Conservation (phyloP, 139 green algal species). For the Picochlorum sp. region DNA sequence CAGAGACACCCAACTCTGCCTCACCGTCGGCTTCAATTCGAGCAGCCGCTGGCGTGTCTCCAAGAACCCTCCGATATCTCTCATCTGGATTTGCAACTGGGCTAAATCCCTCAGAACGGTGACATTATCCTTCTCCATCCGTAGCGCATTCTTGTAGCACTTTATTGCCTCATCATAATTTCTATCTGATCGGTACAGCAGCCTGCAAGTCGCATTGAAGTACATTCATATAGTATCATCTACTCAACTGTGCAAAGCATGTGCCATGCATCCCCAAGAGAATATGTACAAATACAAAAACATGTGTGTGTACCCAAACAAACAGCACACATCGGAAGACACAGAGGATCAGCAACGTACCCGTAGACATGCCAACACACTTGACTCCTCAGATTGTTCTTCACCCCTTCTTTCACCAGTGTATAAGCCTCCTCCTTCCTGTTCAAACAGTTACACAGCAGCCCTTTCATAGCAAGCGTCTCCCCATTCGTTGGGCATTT, state of each 20-base stretch:
- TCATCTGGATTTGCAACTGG: slow-evolving; percentile 77
- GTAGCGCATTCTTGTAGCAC: slow-evolving; percentile 96
- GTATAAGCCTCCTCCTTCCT: slow-evolving; percentile 89
- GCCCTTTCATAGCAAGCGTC: slow-evolving; percentile 95
- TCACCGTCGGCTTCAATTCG: slow-evolving; percentile 60
- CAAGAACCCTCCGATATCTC: slow-evolving; percentile 83
- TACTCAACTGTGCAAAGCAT: not conserved
- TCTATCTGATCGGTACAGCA: slow-evolving; percentile 86
- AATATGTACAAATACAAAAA: too few relatives aligned
- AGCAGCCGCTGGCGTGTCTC: slow-evolving; percentile 85
- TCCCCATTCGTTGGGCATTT: slow-evolving; percentile 94
- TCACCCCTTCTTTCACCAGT: slow-evolving; percentile 79
- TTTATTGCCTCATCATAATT: slow-evolving; percentile 98
- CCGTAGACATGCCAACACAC: slow-evolving; percentile 99
- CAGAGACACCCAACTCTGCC: slow-evolving; percentile 87
- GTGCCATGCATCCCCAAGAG: not conserved
- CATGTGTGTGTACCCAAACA: too few relatives aligned
- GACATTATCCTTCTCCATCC: slow-evolving; percentile 86
- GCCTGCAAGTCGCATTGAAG: slow-evolving; percentile 30
- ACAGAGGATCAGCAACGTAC: slow-evolving; percentile 30
- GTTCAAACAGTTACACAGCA: slow-evolving; percentile 78
- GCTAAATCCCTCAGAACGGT: slow-evolving; percentile 52
- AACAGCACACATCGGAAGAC: not conserved
- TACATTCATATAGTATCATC: not conserved
- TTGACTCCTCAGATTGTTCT: slow-evolving; percentile 78